Evolutionary conservation across 441 rosid genomes (phyloP), one percentile per base, ranked within the genome.

Genomic region (Adansonia grandidieri): DNA sequence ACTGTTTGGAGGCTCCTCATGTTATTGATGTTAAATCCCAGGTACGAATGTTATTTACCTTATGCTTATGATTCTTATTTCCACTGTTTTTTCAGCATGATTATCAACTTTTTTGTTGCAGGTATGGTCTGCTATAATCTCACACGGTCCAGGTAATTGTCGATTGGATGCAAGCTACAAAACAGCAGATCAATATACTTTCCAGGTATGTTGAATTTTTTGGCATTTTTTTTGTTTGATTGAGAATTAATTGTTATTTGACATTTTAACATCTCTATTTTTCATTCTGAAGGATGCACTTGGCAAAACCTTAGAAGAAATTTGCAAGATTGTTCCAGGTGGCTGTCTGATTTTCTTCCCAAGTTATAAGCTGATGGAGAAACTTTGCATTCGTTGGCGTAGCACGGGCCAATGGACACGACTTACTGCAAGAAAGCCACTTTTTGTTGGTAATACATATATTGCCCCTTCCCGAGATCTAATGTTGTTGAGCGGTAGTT

Each of bases 311-410:
- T 82, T 97, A 83, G 97, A 97, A 87, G 95, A 89, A 83, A 90
- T 94, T 68, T 92, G 90, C 89, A 87, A 83, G 81, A 76, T 89
- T 84, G 97, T 91, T 87, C 98, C 98, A 1, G 97, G 93, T 69
- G 99, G 99, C 66, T 81, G 93, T 77, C 98, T 97, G 56, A 89
- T 94, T 58, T 97, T 94, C 89, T 97, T 97, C 84, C 99, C 98
- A 65, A 97, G 99, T 88, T 97, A 94, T 89, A 97, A 92, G 83
- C 84, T 97, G 86, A 92, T 97, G 98, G 98, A 93, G 80, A 97
- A 93, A 83, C 86, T 97, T 71, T 86, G 91, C 84, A 87, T 75
- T 44, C 96, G 98, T 74, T 97, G 99, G 99, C 95, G 76, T 50
- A 88, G 88, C 88, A 94, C 99, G 79, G 97, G 97, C 53, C 98